Evolutionary conservation across 257 asterid species (phyloP).

Genomic region (Lantana camara): DNA sequence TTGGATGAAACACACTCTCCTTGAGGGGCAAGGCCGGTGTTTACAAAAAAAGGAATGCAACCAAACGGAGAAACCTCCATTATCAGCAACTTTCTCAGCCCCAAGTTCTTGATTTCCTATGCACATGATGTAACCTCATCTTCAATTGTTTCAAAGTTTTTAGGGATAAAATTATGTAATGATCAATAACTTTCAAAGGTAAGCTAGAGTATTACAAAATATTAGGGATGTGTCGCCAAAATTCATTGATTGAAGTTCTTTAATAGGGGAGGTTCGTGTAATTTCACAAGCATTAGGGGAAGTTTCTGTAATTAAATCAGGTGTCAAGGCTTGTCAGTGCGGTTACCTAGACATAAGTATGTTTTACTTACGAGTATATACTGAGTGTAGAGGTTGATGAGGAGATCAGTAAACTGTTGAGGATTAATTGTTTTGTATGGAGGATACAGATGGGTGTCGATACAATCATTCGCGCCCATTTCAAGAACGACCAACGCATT

Average conservation of each 20-base stretch:
- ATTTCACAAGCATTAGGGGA: too few species aligned
- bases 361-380: constrained; percentile 6
- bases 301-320: too few species aligned
- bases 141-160: too few species aligned
- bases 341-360: too few species aligned
- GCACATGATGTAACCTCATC: too few species aligned
- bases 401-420: constrained; percentile 26
- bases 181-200: too few species aligned
- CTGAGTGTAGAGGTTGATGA: constrained; percentile 5
- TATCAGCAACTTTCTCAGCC: constrained; percentile 26
- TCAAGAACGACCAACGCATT: constrained; percentile 8
- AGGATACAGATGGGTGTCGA: constrained; percentile 12
- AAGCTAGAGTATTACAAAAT: too few species aligned
- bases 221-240: too few species aligned
- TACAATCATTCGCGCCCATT: constrained; percentile 27
- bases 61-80: constrained; percentile 11
- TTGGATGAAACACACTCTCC: background rate
- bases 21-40: background rate
- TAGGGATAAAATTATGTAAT: too few species aligned
- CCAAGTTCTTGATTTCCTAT: constrained; percentile 26
- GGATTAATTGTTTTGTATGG: background rate
- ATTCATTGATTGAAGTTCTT: too few species aligned
- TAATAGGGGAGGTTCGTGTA: too few species aligned
- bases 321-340: too few species aligned
- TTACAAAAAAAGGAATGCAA: background rate